Conservation (phyloP, 805 yeast species). For the Pichia ethanolica region DNA sequence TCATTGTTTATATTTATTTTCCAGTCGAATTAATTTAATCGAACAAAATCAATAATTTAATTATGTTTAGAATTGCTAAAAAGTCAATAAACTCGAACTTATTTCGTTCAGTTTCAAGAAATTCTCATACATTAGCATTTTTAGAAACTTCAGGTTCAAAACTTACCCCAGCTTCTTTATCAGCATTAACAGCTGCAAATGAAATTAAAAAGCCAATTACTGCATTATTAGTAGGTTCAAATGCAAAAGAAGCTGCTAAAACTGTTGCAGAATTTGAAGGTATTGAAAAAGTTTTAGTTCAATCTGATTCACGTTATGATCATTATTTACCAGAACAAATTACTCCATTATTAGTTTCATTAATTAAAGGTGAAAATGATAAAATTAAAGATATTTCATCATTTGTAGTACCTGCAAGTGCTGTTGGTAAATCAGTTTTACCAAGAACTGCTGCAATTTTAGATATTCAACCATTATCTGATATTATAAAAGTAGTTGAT, state of each 20-base stretch:
- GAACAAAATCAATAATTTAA: background rate
- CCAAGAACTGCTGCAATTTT: conserved; percentile 84
- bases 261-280: conserved; percentile 46
- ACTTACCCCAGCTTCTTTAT: conserved; percentile 60
- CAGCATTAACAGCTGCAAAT: conserved; percentile 71
- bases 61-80: conserved; percentile 1
- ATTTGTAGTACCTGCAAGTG: conserved; percentile 74
- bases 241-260: conserved; percentile 43
- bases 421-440: conserved; percentile 77
- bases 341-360: conserved; percentile 54
- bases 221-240: conserved; percentile 67
- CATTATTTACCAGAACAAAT: conserved; percentile 74
- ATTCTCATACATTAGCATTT: conserved; percentile 68
- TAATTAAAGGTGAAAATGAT: conserved; percentile 30
- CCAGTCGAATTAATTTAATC: background rate
- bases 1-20: too few species aligned
- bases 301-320: conserved; percentile 51
- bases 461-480: conserved; percentile 84
- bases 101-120: conserved; percentile 25
- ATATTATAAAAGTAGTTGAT: conserved; percentile 60
- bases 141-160: conserved; percentile 54
- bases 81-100: background rate
- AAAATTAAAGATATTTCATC: conserved; percentile 51
- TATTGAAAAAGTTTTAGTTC: conserved; percentile 49
- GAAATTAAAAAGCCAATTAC: conserved; percentile 70